Evolutionary conservation across 495 filamentous ascomycete genomes (phyloP).

Genomic region (Podospora australis): DNA sequence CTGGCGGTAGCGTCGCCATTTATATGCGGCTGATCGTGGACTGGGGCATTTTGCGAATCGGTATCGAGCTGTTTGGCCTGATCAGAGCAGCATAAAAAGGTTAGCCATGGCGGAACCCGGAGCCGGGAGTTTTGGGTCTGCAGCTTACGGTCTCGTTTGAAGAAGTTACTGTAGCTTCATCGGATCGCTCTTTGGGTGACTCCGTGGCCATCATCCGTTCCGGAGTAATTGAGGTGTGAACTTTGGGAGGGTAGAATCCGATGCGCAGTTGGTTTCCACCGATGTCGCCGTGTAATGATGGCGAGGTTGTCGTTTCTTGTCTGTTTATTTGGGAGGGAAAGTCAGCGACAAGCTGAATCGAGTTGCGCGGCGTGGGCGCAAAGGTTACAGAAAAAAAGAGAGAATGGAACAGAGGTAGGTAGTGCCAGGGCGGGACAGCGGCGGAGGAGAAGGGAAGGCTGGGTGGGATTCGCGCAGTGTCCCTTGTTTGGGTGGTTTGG

Average conservation of each 20-base stretch:
- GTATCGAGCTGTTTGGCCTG: constrained; percentile 29
- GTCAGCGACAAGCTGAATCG: not conserved
- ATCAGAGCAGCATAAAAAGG: constrained; percentile 1
- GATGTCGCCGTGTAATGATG: not conserved
- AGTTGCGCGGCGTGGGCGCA: not conserved
- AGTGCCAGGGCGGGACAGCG: not conserved
- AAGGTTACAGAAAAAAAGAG: not conserved
- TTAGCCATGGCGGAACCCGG: constrained; percentile 8
- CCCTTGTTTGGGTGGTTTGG: not conserved
- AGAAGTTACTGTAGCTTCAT: constrained; percentile 43
- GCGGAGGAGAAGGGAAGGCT: not conserved
- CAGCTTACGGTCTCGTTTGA: constrained; percentile 41
- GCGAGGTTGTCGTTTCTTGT: not conserved
- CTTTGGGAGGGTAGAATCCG: constrained; percentile 8
- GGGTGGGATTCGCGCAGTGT: not conserved
- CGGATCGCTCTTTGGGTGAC: constrained; percentile 44
- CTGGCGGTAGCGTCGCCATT: constrained; percentile 34
- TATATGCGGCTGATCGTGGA: constrained; percentile 30
- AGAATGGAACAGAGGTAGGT: not conserved
- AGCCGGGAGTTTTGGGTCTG: constrained; percentile 1
- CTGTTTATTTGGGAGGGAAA: not conserved
- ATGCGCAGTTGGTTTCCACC: constrained; percentile 6
- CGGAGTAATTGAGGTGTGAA: constrained; percentile 15
- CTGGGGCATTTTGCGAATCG: constrained; percentile 40
- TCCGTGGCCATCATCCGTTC: constrained; percentile 56